Base-by-base conservation (phyloP, 106 monocot species). In the Amphibolis antarctica region DNA sequence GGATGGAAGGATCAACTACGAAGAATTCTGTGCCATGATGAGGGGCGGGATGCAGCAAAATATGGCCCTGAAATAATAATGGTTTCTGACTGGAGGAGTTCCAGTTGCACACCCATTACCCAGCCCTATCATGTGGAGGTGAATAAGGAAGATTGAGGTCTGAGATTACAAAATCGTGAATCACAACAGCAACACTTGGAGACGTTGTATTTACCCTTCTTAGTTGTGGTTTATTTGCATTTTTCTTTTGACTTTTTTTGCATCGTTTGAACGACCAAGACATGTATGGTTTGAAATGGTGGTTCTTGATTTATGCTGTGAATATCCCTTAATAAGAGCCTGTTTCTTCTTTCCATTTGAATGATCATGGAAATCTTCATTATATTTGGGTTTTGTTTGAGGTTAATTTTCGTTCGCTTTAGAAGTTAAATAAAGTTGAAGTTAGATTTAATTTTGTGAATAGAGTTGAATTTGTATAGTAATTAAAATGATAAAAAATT, bases 1-100 rank as follows among this genome's bases (percentile, higher is more conserved):
- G 68, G 68, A 68, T 57, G 68, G 68, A 68, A 68, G 56, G 56
- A 68, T 68, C 22, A 68, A 68, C 45, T 68, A 68, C 20, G 68
- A 68, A n/a, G 68, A 68, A 36, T 68, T 68, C 18, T 68, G 68
- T 45, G 57, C 55, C 17, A 68, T 68, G 68, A 68, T 68, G 68
- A 68, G 57, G 42, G 56, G 56, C 19, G 68, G 56, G 24, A 56
- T 58, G 58, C 68, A 66, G 51, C 65, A 66, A 25, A 52, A 66
- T 25, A 19, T 48, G 29, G 11, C 25, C 17, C 31, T 44, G 17
- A 21, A n/a, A n/a, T n/a, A 17, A 42, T 61, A 42, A 42, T 17
- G 6, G 4, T 9, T 58, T 14, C n/a, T 6, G 23, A 9, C 29
- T n/a, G n/a, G n/a, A n/a, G n/a, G n/a, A 14, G 2, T 57, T 57